phyloP scores from a whole-genome alignment of 768 basidiomycete genomes.

The Mycena amicta region DNA sequence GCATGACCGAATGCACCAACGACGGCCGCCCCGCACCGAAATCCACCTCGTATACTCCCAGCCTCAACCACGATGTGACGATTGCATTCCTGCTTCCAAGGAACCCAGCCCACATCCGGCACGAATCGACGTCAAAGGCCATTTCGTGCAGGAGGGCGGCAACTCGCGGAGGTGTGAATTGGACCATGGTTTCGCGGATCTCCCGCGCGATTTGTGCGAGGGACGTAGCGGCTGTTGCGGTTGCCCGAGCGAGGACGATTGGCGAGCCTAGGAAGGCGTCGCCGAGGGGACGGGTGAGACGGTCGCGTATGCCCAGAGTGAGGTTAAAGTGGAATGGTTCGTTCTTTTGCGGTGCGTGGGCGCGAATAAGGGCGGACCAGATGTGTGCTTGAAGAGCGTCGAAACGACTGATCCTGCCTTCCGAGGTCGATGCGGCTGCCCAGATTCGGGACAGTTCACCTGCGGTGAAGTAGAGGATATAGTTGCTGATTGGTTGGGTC shows the following conservation, averaged over 20 bases:
- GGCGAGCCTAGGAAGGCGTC: constrained; percentile 39
- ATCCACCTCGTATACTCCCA: constrained; percentile 36
- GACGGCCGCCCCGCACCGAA: constrained; percentile 33
- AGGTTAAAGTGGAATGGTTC: constrained; percentile 29
- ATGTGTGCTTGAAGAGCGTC: constrained; percentile 40
- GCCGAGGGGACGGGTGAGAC: constrained; percentile 28
- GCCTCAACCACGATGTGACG: constrained; percentile 37
- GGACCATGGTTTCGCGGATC: constrained; percentile 30
- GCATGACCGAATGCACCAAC: constrained; percentile 36
- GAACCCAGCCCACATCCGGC: constrained; percentile 38
- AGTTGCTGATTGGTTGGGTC: constrained; percentile 27
- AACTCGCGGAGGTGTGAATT: constrained; percentile 29
- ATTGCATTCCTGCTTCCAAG: constrained; percentile 35
- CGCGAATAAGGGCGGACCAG: constrained; percentile 37
- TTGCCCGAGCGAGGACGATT: constrained; percentile 30
- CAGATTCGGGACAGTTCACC: constrained; percentile 35
- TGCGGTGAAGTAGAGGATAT: constrained; percentile 28
- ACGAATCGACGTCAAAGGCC: constrained; percentile 32
- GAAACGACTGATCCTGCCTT: constrained; percentile 32
- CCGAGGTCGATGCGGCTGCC: constrained; percentile 25
- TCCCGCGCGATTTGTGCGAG: constrained; percentile 25
- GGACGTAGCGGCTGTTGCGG: constrained; percentile 15
- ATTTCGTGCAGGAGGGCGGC: constrained; percentile 37
- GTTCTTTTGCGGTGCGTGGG: constrained; percentile 27
- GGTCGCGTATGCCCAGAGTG: constrained; percentile 29